Evolutionary conservation across 176 grass and related monocot species (phyloP), one percentile per base, ranked within the genome.

Genomic region (Aechmea fasciata): DNA sequence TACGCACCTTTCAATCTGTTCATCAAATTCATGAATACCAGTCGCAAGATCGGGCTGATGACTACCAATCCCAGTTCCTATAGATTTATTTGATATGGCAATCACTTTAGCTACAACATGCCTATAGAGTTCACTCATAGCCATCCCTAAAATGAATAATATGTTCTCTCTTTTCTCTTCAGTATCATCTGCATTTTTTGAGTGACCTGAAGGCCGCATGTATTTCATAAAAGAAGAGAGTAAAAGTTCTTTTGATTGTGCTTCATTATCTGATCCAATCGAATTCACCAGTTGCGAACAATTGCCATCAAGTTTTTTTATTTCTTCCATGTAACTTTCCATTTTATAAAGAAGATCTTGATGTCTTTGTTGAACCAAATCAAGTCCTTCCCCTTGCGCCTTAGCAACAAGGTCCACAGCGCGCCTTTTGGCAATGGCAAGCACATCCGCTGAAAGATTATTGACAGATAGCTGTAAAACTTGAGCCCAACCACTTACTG

Each of bases 1-100:
- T 75, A 81, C 69, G 78, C 88, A 89, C 81, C 84, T 96, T 82
- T 96, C 92, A 65, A 96, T 91, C 63, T 96, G 88, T 77, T 89
- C 85, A 68, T 92, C 75, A 74, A 92, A 92, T 20, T 82, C 69
- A 23, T 78, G 76, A 69, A 84, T 85, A 24, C 75, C 41, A 9
- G 67, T 78, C 63, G 78, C 81, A 80, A 69, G 52, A 71, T 81
- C 85, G 68, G 76, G 73, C 76, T 77, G 82, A 52, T 69, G 74
- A 82, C 68, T 77, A 83, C 47, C 71, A 71, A 65, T 78, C 22
- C 79, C 82, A 59, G 55, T 78, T 66, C 64, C 66, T 51, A 73
- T 77, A 51, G 75, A 63, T 78, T 78, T 91, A 82, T 49, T 75
- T 68, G 85, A 89, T 68, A 91, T 65, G 41, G 86, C 83, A n/a